phyloP scores from a whole-genome alignment of 495 filamentous ascomycete genomes.

The Penicillium desertorum region DNA sequence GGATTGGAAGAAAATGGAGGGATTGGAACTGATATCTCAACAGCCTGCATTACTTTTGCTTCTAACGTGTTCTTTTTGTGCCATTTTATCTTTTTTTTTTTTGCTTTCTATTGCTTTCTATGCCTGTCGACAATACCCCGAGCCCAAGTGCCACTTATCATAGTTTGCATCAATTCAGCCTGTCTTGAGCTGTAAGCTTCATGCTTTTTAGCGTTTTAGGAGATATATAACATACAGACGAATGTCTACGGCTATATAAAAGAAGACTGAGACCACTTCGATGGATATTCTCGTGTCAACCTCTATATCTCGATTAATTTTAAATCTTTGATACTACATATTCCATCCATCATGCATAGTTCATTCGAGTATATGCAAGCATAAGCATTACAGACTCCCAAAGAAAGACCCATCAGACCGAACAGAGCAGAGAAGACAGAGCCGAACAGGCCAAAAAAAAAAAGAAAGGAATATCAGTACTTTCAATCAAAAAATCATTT shows the following conservation, averaged over 20 bases:
- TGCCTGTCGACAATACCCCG: conserved; percentile 12
- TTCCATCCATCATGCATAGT: conserved; percentile 8
- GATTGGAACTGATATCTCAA: conserved; percentile 2
- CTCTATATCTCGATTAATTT: conserved; percentile 5
- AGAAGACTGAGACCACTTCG: background rate
- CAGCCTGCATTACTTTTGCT: conserved; percentile 5
- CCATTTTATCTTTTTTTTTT: conserved; percentile 1
- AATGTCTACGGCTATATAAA: background rate
- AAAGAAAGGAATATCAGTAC: conserved; percentile 1
- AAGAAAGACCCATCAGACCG: conserved; percentile 9
- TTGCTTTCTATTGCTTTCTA: conserved; percentile 8
- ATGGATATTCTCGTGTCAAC: conserved; percentile 10
- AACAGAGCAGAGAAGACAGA: conserved; percentile 2
- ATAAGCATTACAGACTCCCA: conserved; percentile 4
- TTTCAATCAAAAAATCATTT: conserved; percentile 11
- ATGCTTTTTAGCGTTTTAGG: background rate
- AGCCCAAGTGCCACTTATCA: conserved; percentile 6
- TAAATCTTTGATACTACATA: conserved; percentile 6
- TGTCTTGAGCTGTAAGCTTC: conserved; percentile 3
- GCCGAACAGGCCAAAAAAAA: background rate
- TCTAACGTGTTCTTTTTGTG: conserved; percentile 17
- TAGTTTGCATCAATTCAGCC: conserved; percentile 14
- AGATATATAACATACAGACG: background rate
- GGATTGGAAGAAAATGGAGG: background rate
- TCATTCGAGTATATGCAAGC: conserved; percentile 12